Evolutionary conservation across 2,329 filamentous ascomycete species (phyloP).

Genomic region (Arthrobotrys megalospora): DNA sequence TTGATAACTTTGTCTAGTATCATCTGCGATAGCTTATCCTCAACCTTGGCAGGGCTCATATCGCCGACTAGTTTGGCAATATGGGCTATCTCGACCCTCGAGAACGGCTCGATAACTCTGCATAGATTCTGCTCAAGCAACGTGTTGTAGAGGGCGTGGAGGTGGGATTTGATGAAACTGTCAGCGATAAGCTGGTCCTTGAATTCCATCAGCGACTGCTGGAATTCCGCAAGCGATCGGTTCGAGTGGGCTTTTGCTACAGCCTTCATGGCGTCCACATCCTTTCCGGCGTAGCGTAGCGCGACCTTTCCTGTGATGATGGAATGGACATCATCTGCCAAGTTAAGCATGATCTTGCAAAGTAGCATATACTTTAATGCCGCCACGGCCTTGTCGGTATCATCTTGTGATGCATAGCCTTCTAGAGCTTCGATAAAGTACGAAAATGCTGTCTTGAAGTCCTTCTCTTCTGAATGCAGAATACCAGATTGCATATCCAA

Average conservation of each 20-base stretch:
- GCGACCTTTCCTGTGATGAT: conserved; percentile 97
- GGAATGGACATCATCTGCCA: conserved; percentile 94
- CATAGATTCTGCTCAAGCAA: conserved; percentile 99
- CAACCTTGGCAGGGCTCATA: conserved; percentile 94
- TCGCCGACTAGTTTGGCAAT: conserved; percentile 94
- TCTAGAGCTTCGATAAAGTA: conserved; percentile 99
- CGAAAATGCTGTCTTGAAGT: conserved; percentile 98
- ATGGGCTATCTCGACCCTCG: conserved; percentile 94
- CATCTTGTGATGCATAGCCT: conserved; percentile 94
- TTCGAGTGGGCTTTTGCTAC: conserved; percentile 96
- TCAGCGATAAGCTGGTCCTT: conserved; percentile 94
- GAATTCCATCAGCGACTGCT: conserved; percentile 89
- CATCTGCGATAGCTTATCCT: conserved; percentile 99
- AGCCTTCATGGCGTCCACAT: conserved; percentile 98
- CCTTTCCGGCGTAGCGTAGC: conserved; percentile 93
- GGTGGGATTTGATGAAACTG: conserved; percentile 95
- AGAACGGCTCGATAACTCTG: conserved; percentile 99
- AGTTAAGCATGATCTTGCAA: conserved; percentile 99
- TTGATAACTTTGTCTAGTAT: conserved; percentile 99
- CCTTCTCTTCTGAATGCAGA: conserved; percentile 97
- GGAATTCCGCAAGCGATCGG: conserved; percentile 96
- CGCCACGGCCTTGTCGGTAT: conserved; percentile 89
- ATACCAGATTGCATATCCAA: conserved; percentile 99
- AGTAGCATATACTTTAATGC: conserved; percentile 99
- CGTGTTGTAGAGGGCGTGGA: conserved; percentile 94